Evolutionary conservation across 371 early-diverging fungal species (phyloP), one percentile per base, ranked within the genome.

Genomic region (Actinomucor elegans): DNA sequence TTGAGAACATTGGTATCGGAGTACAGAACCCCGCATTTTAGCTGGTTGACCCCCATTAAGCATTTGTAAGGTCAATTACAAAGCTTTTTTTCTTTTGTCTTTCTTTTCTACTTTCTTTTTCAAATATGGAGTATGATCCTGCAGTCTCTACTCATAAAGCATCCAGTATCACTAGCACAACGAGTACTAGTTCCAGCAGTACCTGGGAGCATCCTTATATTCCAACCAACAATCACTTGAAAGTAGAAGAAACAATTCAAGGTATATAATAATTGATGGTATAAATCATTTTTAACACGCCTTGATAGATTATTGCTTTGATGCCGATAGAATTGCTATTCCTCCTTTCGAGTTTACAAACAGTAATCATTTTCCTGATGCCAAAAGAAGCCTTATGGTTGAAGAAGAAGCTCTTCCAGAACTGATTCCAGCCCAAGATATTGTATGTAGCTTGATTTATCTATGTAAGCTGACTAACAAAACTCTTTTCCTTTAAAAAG

Each of bases 121-220:
- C 28, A 33, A 55, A 11, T n/a, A 56, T 56, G 52, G 62, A 56
- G 17, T 61, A 55, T 35, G 57, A 61, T 50, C 46, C 55, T 32
- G 37, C 43, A 24, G 48, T 48, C 4, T 29, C 38, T 17, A 50
- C 50, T 14, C 58, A 58, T 44, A 63, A 63, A 33, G 55, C 64
- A 12, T 52, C 62, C 18, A 61, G 62, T 31, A 56, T 56, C 14
- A 52, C 57, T 11, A 61, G 62, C 29, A 61, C 29, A 24, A 61
- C 62, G 14, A 61, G 62, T 38, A 55, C 56, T 12, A 61, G 52
- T 26, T 45, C 41, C 31, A 37, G 35, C 17, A 46, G 35, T 32
- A 56, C 47, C 11, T 55, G 55, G 55, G 55, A 47, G 17, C 11
- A 28, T 17, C 36, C 46, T 3, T n/a, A n/a, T n/a, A n/a, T n/a